Evolutionary conservation across 2,329 filamentous ascomycete species (phyloP).

Genomic region (Penicillium aurantiogriseum): DNA sequence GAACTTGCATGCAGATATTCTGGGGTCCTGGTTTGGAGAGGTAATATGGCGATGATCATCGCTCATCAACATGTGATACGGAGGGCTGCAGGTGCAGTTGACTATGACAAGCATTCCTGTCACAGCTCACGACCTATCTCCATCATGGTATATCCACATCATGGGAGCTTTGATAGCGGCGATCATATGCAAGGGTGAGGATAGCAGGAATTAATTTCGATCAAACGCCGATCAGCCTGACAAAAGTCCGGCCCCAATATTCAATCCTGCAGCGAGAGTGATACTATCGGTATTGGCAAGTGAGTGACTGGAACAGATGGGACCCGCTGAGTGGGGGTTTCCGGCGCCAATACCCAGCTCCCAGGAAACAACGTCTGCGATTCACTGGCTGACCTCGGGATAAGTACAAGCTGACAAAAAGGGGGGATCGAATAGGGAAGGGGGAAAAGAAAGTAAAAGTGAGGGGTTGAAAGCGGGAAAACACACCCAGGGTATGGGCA

Average conservation of each 20-base stretch:
- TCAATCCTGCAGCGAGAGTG: neutral
- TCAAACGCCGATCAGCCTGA: neutral
- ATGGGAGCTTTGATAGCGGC: slow-evolving; percentile 7
- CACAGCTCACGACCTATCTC: slow-evolving; percentile 4
- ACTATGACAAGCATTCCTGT: slow-evolving; percentile 19
- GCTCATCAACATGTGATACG: slow-evolving; percentile 2
- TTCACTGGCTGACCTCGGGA: neutral
- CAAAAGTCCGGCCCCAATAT: neutral
- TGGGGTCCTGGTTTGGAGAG: neutral
- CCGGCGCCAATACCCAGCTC: neutral
- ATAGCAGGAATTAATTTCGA: neutral
- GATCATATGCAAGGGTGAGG: slow-evolving; percentile 23
- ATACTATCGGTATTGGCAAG: neutral
- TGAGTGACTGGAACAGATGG: neutral
- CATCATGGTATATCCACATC: slow-evolving; percentile 8
- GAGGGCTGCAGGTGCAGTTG: slow-evolving; percentile 14
- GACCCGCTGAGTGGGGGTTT: neutral
- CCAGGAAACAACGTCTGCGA: neutral
- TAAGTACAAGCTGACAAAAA: neutral
- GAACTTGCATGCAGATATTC: neutral
- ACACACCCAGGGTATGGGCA: neutral
- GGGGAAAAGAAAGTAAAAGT: neutral
- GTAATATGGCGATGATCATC: neutral
- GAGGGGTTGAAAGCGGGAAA: neutral
- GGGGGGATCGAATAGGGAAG: neutral